Evolutionary conservation across 1,284 basidiomycete species (phyloP).

Genomic region (Sporisorium reilianum): DNA sequence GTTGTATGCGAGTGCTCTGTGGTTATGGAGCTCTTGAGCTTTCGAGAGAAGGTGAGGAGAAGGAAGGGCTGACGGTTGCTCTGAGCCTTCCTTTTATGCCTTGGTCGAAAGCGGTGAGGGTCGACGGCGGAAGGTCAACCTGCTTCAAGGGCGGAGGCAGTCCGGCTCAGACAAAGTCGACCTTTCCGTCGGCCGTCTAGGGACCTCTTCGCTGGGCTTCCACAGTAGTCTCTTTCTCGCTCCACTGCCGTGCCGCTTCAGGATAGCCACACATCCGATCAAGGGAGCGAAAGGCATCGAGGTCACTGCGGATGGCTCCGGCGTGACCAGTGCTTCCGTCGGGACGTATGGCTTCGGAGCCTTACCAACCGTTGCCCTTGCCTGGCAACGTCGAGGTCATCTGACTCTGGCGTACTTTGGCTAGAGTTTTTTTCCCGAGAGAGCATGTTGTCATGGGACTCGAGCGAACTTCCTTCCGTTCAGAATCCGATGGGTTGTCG

Average conservation of each 20-base stretch:
- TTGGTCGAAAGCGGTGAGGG: not conserved
- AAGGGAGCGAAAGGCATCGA: not conserved
- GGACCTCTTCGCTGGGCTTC: not conserved
- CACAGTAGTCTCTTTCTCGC: not conserved
- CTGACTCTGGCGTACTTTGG: not conserved
- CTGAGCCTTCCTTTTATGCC: not conserved
- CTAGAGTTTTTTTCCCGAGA: not conserved
- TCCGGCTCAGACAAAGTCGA: not conserved
- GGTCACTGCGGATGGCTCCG: not conserved
- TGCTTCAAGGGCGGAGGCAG: not conserved
- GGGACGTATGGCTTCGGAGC: not conserved
- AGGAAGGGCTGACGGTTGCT: not conserved
- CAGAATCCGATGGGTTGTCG: not conserved
- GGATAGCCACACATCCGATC: not conserved
- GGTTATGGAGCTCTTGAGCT: not conserved
- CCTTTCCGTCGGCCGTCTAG: not conserved
- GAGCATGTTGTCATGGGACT: not conserved
- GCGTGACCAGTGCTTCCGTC: conserved; percentile 6
- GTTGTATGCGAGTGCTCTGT: not conserved
- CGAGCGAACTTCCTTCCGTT: not conserved
- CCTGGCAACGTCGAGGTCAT: conserved; percentile 1
- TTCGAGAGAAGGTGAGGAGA: not conserved
- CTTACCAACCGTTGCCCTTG: not conserved
- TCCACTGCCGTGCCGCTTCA: not conserved
- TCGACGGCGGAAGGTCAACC: not conserved